A percentile compares a stretch with the other conserved stretches of the same genome.
Evolutionary conservation across 148 eudicot species (phyloP).

Genomic region (Vaccinium myrtillus): DNA sequence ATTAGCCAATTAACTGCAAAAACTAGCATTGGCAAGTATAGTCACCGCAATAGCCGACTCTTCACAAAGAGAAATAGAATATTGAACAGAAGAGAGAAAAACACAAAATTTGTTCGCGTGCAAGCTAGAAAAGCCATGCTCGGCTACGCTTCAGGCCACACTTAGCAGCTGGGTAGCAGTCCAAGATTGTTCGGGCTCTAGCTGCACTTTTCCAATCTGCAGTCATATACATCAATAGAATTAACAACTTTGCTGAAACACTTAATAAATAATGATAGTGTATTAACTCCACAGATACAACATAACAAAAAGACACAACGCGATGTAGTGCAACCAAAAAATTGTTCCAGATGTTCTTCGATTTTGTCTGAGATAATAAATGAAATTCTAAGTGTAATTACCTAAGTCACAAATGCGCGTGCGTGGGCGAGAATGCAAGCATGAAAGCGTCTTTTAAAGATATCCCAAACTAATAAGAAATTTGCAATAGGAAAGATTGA

Average conservation of each 20-base stretch:
- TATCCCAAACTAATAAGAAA: neutral
- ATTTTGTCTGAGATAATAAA: neutral
- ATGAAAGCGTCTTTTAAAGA: neutral
- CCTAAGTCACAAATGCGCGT: neutral
- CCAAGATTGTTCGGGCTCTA: slow-evolving; percentile 82
- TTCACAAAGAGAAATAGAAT: neutral
- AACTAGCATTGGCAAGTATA: neutral
- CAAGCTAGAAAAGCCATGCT: slow-evolving; percentile 6
- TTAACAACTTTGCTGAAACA: neutral
- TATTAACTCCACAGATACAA: neutral
- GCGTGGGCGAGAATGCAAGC: neutral
- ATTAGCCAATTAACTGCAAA: neutral
- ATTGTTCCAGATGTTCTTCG: neutral
- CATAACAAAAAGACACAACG: neutral
- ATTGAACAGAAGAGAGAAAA: neutral
- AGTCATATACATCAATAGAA: neutral
- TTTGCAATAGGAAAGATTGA: neutral
- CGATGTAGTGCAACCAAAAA: neutral
- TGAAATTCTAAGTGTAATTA: neutral
- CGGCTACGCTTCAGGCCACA: slow-evolving; percentile 32
- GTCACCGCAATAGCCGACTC: neutral
- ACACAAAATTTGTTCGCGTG: neutral
- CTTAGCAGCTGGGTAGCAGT: slow-evolving; percentile 66
- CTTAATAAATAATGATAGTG: neutral
- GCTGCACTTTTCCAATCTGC: slow-evolving; percentile 69